Base-by-base conservation (phyloP, 371 early-diverging fungal genomes). In the Rhizomucor pusillus region DNA sequence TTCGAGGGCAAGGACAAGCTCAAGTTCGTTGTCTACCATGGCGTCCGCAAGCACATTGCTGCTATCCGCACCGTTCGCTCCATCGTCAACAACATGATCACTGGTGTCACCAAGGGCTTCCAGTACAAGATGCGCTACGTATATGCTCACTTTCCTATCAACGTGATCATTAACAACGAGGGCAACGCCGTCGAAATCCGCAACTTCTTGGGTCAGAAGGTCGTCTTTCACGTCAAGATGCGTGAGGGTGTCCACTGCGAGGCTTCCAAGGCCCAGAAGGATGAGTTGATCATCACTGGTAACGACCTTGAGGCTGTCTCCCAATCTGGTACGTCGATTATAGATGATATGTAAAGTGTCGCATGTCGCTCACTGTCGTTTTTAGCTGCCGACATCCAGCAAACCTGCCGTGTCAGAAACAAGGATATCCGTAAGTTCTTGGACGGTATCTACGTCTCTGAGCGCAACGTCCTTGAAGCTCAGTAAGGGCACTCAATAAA, bases 61-160 rank as follows among this genome's bases (percentile, higher is more conserved):
- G 93, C 95, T 84, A 91, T 99, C 78, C 97, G 96, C 66, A 99
- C 99, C 54, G 90, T 97, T 60, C 90, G 93, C 73, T 92, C 97
- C 60, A 87, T 95, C 78, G 91, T 99, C 71, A 84, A 88, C 80
- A 99, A 99, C 90, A 87, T 97, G 90, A 94, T 99, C 78, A 89
- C 80, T 59, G 99, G 99, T 81, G 99, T 98, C 65, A 98, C 98
- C 75, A 93, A 93, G 82, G 99, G 99, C 54, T 99, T 90, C 91
- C 85, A 90, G 78, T 99, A 99, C 92, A 96, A 94, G 87, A 90
- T 99, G 94, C 97, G 98, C 66, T 96, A 93, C 71, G 99, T 96
- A 53, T 97, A 98, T 71, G 97, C 98, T 61, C 99, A 99, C 85
- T 99, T 99, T 83, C 99, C 99, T 81, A 99, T 99, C 89, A 95